phyloP scores from a whole-genome alignment of 768 basidiomycete species.

The Hortiboletus flavorubellus region DNA sequence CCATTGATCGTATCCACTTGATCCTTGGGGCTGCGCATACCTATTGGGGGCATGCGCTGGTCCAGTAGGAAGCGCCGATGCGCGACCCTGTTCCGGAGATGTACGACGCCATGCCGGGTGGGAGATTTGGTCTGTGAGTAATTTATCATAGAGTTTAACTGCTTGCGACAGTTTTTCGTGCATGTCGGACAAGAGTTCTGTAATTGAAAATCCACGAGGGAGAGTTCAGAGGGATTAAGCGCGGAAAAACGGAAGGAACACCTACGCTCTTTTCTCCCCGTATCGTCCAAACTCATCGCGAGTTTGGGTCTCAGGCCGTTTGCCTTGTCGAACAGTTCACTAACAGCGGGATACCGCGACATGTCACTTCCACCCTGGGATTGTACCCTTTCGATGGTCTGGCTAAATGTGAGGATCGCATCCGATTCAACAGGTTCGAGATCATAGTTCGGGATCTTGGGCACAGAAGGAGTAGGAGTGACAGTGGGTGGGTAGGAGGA shows the following conservation, averaged over 20 bases:
- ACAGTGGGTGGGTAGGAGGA: slow-evolving; percentile 45
- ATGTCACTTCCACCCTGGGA: slow-evolving; percentile 76
- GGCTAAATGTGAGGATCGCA: slow-evolving; percentile 85
- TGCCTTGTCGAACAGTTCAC: slow-evolving; percentile 82
- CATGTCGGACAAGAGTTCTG: slow-evolving; percentile 90
- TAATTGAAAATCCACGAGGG: background rate
- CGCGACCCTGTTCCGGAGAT: slow-evolving; percentile 18
- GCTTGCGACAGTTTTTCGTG: slow-evolving; percentile 91
- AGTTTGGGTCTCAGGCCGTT: slow-evolving; percentile 76
- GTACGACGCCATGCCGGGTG: slow-evolving; percentile 60
- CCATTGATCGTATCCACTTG: slow-evolving; percentile 34
- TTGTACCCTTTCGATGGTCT: slow-evolving; percentile 82
- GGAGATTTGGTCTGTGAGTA: slow-evolving; percentile 80
- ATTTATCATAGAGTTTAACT: slow-evolving; percentile 85
- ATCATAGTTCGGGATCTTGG: slow-evolving; percentile 73
- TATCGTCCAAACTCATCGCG: slow-evolving; percentile 78
- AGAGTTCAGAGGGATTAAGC: background rate
- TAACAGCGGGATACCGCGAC: slow-evolving; percentile 77
- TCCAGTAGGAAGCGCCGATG: slow-evolving; percentile 28
- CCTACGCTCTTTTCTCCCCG: slow-evolving; percentile 81
- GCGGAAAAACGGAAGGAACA: slow-evolving; percentile 13
- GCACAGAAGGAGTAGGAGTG: slow-evolving; percentile 36
- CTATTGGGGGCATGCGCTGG: slow-evolving; percentile 17
- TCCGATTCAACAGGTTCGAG: slow-evolving; percentile 80
- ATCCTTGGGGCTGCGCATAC: slow-evolving; percentile 31